phyloP scores from a whole-genome alignment of 148 eudicot species.

The Rhododendron simsii region DNA sequence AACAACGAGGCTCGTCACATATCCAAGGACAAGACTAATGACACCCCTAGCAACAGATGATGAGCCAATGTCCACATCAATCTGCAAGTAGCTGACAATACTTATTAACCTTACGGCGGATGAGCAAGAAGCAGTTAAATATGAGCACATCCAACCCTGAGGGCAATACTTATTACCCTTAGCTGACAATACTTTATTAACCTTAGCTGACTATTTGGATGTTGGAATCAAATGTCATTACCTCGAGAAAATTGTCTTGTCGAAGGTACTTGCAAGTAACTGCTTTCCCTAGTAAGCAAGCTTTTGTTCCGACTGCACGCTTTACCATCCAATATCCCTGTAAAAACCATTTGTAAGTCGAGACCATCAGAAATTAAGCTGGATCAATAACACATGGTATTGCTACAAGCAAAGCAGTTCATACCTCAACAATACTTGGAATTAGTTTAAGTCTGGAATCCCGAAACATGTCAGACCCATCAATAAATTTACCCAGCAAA shows the following conservation, averaged over 20 bases:
- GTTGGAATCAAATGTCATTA: conserved; percentile 13
- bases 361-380: not conserved
- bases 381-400: not conserved
- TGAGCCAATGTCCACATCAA: conserved; percentile 99
- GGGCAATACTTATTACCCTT: too few species aligned
- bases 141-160: not conserved
- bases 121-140: not conserved
- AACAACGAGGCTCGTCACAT: conserved; percentile 86
- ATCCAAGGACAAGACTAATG: conserved; percentile 95
- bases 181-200: too few species aligned
- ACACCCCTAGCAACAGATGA: conserved; percentile 94
- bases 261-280: conserved; percentile 89
- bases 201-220: not conserved
- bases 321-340: conserved; percentile 99
- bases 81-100: conserved; percentile 39
- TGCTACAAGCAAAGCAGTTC: not conserved
- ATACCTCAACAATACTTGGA: conserved; percentile 94
- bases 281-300: conserved; percentile 93
- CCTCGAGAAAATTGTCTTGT: conserved; percentile 96
- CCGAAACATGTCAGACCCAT: conserved; percentile 79
- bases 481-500: conserved; percentile 69
- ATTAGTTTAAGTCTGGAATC: conserved; percentile 94
- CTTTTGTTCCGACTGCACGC: conserved; percentile 97
- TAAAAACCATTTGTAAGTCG: conserved; percentile 13
- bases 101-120: not conserved